Evolutionary conservation across 768 basidiomycete genomes (phyloP).

Genomic region (Collybia sordida): DNA sequence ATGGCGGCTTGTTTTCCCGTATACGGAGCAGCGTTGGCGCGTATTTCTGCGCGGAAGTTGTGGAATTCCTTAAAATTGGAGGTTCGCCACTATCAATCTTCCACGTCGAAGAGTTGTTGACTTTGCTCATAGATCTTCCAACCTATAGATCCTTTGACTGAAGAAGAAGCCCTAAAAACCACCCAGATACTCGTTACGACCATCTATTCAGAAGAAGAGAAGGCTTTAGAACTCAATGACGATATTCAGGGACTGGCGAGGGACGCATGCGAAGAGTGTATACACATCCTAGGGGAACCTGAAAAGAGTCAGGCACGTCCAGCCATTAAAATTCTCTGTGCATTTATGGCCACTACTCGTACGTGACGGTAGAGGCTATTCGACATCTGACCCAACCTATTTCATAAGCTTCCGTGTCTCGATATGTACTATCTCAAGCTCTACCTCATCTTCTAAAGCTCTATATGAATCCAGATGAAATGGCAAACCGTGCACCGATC

Average conservation of each 20-base stretch:
- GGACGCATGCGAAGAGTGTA: slow-evolving; percentile 79
- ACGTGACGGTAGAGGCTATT: slow-evolving; percentile 27
- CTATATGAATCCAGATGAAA: slow-evolving; percentile 72
- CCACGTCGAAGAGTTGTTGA: background rate
- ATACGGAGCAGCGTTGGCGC: slow-evolving; percentile 68
- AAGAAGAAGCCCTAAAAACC: slow-evolving; percentile 70
- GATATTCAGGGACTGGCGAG: slow-evolving; percentile 61
- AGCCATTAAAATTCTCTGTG: slow-evolving; percentile 81
- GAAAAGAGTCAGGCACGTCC: slow-evolving; percentile 92
- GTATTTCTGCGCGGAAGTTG: slow-evolving; percentile 68
- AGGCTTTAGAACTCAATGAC: slow-evolving; percentile 33
- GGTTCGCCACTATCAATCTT: slow-evolving; percentile 37
- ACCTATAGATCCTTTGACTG: slow-evolving; percentile 77
- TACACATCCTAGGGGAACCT: slow-evolving; percentile 79
- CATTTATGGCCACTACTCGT: slow-evolving; percentile 80
- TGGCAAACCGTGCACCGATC: slow-evolving; percentile 62
- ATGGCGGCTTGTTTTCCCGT: slow-evolving; percentile 78
- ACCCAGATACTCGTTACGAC: slow-evolving; percentile 73
- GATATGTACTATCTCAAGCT: slow-evolving; percentile 64
- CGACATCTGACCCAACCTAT: background rate
- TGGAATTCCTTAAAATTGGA: slow-evolving; percentile 93
- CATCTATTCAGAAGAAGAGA: slow-evolving; percentile 55
- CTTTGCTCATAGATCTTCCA: slow-evolving; percentile 74
- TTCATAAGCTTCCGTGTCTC: slow-evolving; percentile 61
- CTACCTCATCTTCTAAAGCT: slow-evolving; percentile 76